Conservation (phyloP, 345 rosid species). For the Cardamine resedifolia region DNA sequence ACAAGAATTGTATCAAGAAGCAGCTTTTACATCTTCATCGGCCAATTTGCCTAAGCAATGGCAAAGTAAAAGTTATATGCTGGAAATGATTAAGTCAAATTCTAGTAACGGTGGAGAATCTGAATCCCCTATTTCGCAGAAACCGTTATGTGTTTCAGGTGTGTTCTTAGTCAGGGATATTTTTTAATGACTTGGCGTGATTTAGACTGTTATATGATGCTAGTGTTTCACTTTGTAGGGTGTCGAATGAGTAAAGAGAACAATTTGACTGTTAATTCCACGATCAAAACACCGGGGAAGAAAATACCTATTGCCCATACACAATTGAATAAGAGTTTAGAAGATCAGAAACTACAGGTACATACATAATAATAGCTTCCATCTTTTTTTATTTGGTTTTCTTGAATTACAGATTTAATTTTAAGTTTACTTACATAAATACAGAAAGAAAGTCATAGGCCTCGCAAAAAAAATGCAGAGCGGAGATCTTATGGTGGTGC, state of each 20-base stretch:
- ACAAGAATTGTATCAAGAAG: slow-evolving; percentile 76
- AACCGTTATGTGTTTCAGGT: slow-evolving; percentile 45
- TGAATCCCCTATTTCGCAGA: slow-evolving; percentile 21
- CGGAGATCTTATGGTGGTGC: slow-evolving; percentile 30
- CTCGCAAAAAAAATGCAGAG: slow-evolving; percentile 45
- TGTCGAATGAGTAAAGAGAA: slow-evolving; percentile 48
- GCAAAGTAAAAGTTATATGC: slow-evolving; percentile 36
- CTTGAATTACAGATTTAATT: background rate
- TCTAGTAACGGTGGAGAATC: slow-evolving; percentile 34
- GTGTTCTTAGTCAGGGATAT: background rate
- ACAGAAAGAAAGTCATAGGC: slow-evolving; percentile 45
- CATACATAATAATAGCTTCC: background rate
- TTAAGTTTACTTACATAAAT: background rate
- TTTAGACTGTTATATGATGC: background rate
- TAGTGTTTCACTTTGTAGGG: slow-evolving; percentile 31
- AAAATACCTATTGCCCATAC: slow-evolving; percentile 38
- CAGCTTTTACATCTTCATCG: slow-evolving; percentile 56
- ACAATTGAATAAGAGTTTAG: slow-evolving; percentile 45
- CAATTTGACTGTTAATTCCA: slow-evolving; percentile 35
- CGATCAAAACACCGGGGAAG: slow-evolving; percentile 40
- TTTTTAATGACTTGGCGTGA: background rate
- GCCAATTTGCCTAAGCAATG: slow-evolving; percentile 30
- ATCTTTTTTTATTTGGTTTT: background rate
- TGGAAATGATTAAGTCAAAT: slow-evolving; percentile 30
- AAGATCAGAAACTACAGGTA: slow-evolving; percentile 50